A percentile compares a stretch with the other conserved stretches of the same genome.
These are phyloP conservation scores for Scedosporium boydii DNA, from an alignment of 2,329 filamentous ascomycete species.

Conservation along the genomic window DNA sequence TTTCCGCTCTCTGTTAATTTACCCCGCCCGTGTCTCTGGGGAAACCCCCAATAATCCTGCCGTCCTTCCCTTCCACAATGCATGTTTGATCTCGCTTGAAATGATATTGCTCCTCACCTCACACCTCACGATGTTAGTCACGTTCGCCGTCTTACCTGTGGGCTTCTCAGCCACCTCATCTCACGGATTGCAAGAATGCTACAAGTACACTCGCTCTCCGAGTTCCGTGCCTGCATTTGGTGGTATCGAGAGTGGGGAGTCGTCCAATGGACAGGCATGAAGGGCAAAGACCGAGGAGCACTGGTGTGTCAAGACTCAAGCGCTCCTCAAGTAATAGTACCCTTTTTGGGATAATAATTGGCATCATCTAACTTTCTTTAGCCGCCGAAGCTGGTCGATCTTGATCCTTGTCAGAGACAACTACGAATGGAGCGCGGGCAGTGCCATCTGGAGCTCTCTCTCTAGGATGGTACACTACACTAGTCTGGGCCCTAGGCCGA, in stretches of 20 bases:
- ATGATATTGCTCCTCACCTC: neutral
- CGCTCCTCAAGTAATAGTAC: neutral
- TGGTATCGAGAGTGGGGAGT: neutral
- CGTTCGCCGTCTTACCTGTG: neutral
- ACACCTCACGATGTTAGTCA: neutral
- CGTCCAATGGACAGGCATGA: neutral
- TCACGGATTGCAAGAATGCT: neutral
- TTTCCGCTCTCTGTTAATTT: neutral
- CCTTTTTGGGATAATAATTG: neutral
- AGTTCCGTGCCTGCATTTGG: neutral
- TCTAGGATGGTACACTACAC: neutral
- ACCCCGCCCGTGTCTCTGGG: slow-evolving; percentile 1
- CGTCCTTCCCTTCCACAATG: slow-evolving; percentile 1
- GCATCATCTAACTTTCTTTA: slow-evolving; percentile 3
- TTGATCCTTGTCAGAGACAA: neutral
- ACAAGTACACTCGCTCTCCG: neutral
- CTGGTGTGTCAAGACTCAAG: neutral
- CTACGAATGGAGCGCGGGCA: neutral
- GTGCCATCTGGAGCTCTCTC: neutral
- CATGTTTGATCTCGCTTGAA: neutral
- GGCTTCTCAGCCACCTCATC: neutral
- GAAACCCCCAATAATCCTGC: neutral
- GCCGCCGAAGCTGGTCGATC: slow-evolving; percentile 5
- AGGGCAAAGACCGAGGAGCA: too few species aligned
- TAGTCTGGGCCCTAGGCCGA: too few species aligned